Conservation (phyloP, 1,139 yeast species). For the Lodderomyces elongisporus region DNA sequence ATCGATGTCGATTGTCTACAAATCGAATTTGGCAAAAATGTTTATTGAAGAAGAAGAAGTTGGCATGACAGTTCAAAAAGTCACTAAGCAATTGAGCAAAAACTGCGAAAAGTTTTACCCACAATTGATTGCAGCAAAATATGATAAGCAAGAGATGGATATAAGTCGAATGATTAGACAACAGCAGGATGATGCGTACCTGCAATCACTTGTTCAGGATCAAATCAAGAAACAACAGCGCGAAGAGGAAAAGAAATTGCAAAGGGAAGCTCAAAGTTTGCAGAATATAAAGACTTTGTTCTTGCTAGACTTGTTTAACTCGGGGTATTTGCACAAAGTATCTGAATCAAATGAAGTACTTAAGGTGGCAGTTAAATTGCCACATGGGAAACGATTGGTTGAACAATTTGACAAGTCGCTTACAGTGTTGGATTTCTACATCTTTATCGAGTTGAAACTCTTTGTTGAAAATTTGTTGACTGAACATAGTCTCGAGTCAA, state of each 20-base stretch:
- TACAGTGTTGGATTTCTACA: constrained; percentile 58
- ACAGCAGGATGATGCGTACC: constrained; percentile 55
- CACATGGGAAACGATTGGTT: constrained; percentile 58
- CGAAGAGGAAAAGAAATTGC: constrained; percentile 23
- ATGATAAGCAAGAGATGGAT: constrained; percentile 52
- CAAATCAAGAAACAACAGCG: constrained; percentile 31
- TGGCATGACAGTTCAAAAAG: constrained; percentile 20
- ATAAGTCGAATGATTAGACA: constrained; percentile 46
- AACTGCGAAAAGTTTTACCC: constrained; percentile 43
- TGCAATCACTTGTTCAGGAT: constrained; percentile 46
- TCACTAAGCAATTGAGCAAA: constrained; percentile 31
- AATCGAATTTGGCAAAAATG: constrained; percentile 27
- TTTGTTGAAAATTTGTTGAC: constrained; percentile 13
- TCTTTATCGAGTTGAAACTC: constrained; percentile 51
- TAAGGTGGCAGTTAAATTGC: constrained; percentile 37
- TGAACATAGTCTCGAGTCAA: constrained; percentile 11
- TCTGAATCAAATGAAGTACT: constrained; percentile 10
- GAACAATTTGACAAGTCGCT: constrained; percentile 47
- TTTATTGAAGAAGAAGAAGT: constrained; percentile 18
- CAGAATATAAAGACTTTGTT: constrained; percentile 9
- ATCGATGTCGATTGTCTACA: constrained; percentile 49
- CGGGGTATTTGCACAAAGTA: constrained; percentile 13
- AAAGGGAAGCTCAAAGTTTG: constrained; percentile 13
- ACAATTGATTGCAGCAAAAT: constrained; percentile 45
- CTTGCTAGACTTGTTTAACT: constrained; percentile 14